These are phyloP conservation scores for Grosmannia serpens DNA, from an alignment of 2,329 filamentous ascomycete genomes.

Conservation along the genomic window DNA sequence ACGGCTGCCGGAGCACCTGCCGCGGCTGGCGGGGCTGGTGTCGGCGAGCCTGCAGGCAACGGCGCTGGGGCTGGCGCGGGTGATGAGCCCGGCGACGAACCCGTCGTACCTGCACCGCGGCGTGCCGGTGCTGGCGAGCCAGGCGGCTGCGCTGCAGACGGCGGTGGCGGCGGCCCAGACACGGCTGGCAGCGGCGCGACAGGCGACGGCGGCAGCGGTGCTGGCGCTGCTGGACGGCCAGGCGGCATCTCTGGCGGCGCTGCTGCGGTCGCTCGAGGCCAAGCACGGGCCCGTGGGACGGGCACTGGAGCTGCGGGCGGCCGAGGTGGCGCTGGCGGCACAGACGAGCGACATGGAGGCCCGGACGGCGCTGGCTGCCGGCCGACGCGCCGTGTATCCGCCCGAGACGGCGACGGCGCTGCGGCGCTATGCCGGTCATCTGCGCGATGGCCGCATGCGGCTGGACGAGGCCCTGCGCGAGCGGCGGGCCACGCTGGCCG, in stretches of 20 bases:
- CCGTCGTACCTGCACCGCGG: constrained; percentile 46
- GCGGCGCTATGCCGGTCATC: constrained; percentile 33
- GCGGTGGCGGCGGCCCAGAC: constrained; percentile 19
- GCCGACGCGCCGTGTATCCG: constrained; percentile 31
- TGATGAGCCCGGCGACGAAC: constrained; percentile 37
- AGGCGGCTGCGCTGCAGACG: constrained; percentile 25
- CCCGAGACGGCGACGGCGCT: constrained; percentile 31
- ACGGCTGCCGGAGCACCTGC: constrained; percentile 34
- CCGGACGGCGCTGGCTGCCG: constrained; percentile 20
- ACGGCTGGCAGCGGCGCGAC: constrained; percentile 26
- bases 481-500: constrained; percentile 30
- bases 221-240: constrained; percentile 28
- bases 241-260: constrained; percentile 25
- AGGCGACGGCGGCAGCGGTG: constrained; percentile 25
- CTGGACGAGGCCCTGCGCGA: constrained; percentile 30
- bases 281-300: constrained; percentile 43
- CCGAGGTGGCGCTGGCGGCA: constrained; percentile 31
- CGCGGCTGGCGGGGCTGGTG: constrained; percentile 33
- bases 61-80: constrained; percentile 36
- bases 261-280: constrained; percentile 40
- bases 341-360: constrained; percentile 27
- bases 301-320: constrained; percentile 38
- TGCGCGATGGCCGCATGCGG: constrained; percentile 36
- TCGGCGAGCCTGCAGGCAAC: constrained; percentile 37
- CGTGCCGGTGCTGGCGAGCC: constrained; percentile 35